These are phyloP conservation scores for Daedalea quercina DNA, from an alignment of 768 basidiomycete genomes.

Conservation along the genomic window DNA sequence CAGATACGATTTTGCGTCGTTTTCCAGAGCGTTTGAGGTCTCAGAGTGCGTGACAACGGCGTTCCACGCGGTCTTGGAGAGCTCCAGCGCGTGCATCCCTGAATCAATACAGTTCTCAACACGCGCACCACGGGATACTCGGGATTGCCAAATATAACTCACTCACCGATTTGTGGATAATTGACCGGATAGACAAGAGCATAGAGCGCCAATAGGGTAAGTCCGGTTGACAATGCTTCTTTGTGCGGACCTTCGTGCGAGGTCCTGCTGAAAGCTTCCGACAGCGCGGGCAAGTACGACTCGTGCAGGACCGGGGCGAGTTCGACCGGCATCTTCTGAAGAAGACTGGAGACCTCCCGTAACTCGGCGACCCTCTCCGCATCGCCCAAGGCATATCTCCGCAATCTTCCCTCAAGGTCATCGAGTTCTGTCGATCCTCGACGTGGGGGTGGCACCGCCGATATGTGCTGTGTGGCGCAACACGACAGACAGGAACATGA, in stretches of 20 bases:
- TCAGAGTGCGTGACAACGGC: constrained; percentile 29
- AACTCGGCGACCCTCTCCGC: constrained; percentile 5
- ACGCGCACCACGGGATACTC: neutral
- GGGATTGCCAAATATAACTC: neutral
- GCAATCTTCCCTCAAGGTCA: constrained; percentile 22
- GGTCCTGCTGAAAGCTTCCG: constrained; percentile 58
- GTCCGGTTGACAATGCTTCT: constrained; percentile 46
- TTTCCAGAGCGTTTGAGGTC: constrained; percentile 7
- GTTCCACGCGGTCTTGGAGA: constrained; percentile 79
- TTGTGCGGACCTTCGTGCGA: constrained; percentile 61
- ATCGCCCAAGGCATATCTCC: constrained; percentile 31
- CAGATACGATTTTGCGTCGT: constrained; percentile 29
- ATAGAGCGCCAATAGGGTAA: constrained; percentile 60
- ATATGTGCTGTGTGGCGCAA: constrained; percentile 31
- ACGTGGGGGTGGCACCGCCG: constrained; percentile 32
- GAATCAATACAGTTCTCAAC: neutral
- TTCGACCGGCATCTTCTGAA: constrained; percentile 33
- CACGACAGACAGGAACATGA: constrained; percentile 58
- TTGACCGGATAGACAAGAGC: constrained; percentile 63
- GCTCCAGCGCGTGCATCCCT: constrained; percentile 74
- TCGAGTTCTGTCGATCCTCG: constrained; percentile 12
- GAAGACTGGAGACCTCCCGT: constrained; percentile 5
- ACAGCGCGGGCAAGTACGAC: constrained; percentile 47
- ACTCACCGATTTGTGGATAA: constrained; percentile 77
- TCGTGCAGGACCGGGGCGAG: constrained; percentile 46